Conservation (phyloP, 805 yeast species). For the Cyberlindnera maritima region DNA sequence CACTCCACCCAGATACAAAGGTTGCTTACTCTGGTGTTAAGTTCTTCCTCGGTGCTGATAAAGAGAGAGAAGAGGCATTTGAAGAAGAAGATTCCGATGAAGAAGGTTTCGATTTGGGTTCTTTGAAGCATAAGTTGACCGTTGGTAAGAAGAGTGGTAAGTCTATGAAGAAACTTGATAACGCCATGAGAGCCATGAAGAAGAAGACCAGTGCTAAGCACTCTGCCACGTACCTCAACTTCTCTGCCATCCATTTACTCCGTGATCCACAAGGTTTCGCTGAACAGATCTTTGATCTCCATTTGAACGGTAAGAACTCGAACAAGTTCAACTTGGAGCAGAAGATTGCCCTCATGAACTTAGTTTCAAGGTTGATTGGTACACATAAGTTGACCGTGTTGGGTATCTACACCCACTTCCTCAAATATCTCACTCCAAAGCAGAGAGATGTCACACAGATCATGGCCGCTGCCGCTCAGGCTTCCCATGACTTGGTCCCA, state of each 20-base stretch:
- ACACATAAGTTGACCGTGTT: conserved; percentile 89
- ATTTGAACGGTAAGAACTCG: conserved; percentile 65
- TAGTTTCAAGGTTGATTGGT: conserved; percentile 87
- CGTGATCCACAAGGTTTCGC: conserved; percentile 99
- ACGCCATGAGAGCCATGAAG: conserved; percentile 66
- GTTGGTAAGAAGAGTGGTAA: conserved; percentile 80
- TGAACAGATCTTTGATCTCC: conserved; percentile 71
- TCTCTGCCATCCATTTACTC: conserved; percentile 89
- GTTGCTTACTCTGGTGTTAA: conserved; percentile 86
- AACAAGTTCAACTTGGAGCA: conserved; percentile 82
- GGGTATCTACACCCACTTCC: conserved; percentile 84
- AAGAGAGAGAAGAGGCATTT: conserved; percentile 82
- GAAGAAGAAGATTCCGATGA: conserved; percentile 65
- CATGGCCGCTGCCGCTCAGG: conserved; percentile 96
- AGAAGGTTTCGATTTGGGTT: conserved; percentile 70
- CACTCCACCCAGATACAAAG: conserved; percentile 80
- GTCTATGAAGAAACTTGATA: conserved; percentile 75
- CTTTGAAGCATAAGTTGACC: conserved; percentile 75
- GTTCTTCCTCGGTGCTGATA: conserved; percentile 93
- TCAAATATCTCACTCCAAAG: conserved; percentile 90
- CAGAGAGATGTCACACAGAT: conserved; percentile 93
- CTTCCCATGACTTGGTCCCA: conserved; percentile 94
- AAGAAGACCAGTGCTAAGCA: conserved; percentile 58
- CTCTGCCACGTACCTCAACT: conserved; percentile 73
- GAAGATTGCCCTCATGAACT: conserved; percentile 81